phyloP scores from a whole-genome alignment of 202 grass and related monocot species.

The Eragrostis tef region DNA sequence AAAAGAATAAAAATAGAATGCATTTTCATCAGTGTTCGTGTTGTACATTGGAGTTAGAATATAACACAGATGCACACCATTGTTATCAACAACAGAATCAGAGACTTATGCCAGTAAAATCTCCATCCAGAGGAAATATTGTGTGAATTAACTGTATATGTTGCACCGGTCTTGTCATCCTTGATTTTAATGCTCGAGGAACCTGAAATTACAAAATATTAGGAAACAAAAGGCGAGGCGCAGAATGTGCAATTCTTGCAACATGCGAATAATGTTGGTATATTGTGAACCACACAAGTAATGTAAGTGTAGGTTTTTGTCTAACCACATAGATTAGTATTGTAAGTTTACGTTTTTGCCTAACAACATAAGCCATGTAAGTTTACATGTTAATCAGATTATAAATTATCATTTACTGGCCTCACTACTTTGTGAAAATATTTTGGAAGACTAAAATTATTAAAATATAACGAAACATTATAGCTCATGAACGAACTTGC shows the following conservation, averaged over 20 bases:
- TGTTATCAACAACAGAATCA: slow-evolving; percentile 54
- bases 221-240: too few relatives aligned
- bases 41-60: slow-evolving; percentile 51
- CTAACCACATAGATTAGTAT: neutral
- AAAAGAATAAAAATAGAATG: slow-evolving; percentile 52
- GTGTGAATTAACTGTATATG: slow-evolving; percentile 62
- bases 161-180: slow-evolving; percentile 61
- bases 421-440: slow-evolving; percentile 5
- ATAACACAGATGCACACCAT: slow-evolving; percentile 51
- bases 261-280: neutral
- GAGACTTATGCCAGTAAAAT: slow-evolving; percentile 47
- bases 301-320: neutral
- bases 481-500: slow-evolving; percentile 7
- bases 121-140: slow-evolving; percentile 61
- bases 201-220: slow-evolving; percentile 57
- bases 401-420: neutral
- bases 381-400: neutral
- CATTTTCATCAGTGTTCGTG: slow-evolving; percentile 38
- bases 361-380: neutral
- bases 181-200: slow-evolving; percentile 89
- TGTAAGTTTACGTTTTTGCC: neutral
- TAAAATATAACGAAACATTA: slow-evolving; percentile 12
- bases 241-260: neutral
- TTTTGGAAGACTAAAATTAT: slow-evolving; percentile 8
- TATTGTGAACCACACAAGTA: neutral